These are phyloP conservation scores for Aureobasidium sp. DNA, from an alignment of 2,329 filamentous ascomycete species.

Conservation along the genomic window DNA sequence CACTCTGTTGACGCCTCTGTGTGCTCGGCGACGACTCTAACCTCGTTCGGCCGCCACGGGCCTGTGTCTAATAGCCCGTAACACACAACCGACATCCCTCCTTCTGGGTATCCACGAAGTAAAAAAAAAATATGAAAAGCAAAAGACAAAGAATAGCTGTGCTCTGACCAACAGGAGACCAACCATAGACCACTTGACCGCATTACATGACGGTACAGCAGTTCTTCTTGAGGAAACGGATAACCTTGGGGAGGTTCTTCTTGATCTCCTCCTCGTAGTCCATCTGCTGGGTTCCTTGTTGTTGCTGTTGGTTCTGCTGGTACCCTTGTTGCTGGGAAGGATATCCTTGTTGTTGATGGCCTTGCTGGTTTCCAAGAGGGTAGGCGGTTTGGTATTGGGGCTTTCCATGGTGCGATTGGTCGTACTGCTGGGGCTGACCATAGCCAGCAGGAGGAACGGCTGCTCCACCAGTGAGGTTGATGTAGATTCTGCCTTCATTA, in stretches of 20 bases:
- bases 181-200: neutral
- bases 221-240: constrained; percentile 54
- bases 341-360: constrained; percentile 37
- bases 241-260: constrained; percentile 53
- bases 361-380: constrained; percentile 32
- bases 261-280: constrained; percentile 55
- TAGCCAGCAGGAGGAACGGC: constrained; percentile 42
- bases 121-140: neutral
- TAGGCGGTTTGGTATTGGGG: constrained; percentile 35
- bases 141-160: neutral
- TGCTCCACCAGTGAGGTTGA: constrained; percentile 72
- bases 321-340: constrained; percentile 38
- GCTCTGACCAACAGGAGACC: neutral
- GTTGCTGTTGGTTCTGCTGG: constrained; percentile 40
- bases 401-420: constrained; percentile 41
- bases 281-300: constrained; percentile 41
- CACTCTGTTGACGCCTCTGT: neutral
- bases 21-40: neutral
- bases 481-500: constrained; percentile 82
- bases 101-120: neutral
- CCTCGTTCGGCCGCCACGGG: neutral
- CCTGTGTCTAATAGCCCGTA: neutral
- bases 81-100: neutral
- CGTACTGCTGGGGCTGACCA: constrained; percentile 32
- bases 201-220: constrained; percentile 71